Conservation (phyloP, 805 yeast species). For the Kazachstania viticola region DNA sequence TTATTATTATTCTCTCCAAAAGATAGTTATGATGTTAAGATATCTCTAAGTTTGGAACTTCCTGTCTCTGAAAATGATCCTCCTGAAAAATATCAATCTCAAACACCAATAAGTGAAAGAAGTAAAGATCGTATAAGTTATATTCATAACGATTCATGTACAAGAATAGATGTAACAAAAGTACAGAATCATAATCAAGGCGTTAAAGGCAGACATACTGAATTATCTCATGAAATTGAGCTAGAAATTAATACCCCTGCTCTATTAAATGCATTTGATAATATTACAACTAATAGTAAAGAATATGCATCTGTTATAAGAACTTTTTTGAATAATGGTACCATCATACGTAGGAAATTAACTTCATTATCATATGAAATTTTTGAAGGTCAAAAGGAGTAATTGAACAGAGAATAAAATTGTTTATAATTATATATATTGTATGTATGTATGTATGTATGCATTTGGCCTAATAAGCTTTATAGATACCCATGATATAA, state of each 20-base stretch:
- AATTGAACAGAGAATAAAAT: not conserved
- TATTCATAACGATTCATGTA: constrained; percentile 61
- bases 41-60: constrained; percentile 66
- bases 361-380: constrained; percentile 25
- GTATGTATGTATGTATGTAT: not conserved
- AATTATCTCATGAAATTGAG: constrained; percentile 35
- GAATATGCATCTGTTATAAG: constrained; percentile 49
- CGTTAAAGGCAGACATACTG: constrained; percentile 15
- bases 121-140: constrained; percentile 64
- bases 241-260: constrained; percentile 38
- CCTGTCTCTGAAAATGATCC: constrained; percentile 47
- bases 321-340: constrained; percentile 49
- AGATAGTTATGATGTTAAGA: constrained; percentile 61
- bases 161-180: constrained; percentile 61
- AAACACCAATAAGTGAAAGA: constrained; percentile 46
- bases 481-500: constrained; percentile 73
- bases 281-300: constrained; percentile 34
- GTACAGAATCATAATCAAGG: constrained; percentile 29
- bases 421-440: no score
- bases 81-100: constrained; percentile 42
- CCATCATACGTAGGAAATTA: constrained; percentile 31
- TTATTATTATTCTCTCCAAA: constrained; percentile 65
- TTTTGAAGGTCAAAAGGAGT: constrained; percentile 28
- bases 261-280: constrained; percentile 31
- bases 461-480: constrained; percentile 17